These are phyloP conservation scores for Rheum nobile DNA, from an alignment of 148 eudicot species.

Conservation along the genomic window DNA sequence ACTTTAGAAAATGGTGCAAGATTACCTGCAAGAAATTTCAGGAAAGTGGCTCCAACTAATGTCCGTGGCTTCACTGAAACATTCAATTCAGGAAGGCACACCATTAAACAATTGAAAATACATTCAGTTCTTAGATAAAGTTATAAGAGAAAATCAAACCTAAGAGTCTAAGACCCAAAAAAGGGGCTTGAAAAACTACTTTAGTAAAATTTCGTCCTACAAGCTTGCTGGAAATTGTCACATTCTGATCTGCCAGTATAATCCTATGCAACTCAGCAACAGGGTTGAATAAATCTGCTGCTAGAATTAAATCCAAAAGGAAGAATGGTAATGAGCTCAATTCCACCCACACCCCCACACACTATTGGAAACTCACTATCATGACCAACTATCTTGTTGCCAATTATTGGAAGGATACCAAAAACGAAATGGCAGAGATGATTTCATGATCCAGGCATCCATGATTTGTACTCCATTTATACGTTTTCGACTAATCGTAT, in stretches of 20 bases:
- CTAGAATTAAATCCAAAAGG: neutral
- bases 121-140: neutral
- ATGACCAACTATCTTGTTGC: neutral
- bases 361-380: neutral
- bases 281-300: neutral
- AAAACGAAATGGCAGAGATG: neutral
- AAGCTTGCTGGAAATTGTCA: neutral
- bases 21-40: conserved; percentile 79
- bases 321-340: neutral
- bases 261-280: neutral
- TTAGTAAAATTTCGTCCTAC: neutral
- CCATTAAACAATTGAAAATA: neutral
- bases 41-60: conserved; percentile 75
- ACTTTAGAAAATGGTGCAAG: neutral
- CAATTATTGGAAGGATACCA: neutral
- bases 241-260: neutral
- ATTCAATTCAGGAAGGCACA: neutral
- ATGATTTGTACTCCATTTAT: too few species aligned
- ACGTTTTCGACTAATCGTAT: too few species aligned
- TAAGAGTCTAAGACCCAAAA: neutral
- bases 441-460: neutral
- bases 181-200: neutral
- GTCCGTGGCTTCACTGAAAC: conserved; percentile 66
- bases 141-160: neutral
- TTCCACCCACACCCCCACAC: neutral